Conservation (phyloP, 2,329 filamentous ascomycete genomes). For the Beauveria brongniartii region DNA sequence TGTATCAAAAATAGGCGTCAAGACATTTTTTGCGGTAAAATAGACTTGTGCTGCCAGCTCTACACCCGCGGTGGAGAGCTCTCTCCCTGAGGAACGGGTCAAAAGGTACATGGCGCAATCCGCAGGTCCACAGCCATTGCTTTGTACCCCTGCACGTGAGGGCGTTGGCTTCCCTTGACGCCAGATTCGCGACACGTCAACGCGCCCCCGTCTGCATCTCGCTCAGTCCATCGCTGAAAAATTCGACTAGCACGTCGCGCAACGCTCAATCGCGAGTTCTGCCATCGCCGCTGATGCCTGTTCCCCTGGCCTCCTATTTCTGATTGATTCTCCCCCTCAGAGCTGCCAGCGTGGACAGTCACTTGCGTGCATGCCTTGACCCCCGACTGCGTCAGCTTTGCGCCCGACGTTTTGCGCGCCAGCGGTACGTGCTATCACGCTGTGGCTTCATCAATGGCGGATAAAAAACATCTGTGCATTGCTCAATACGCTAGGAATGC, state of each 20-base stretch:
- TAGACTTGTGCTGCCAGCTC: not conserved
- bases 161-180: slow-evolving; percentile 7
- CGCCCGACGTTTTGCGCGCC: not conserved
- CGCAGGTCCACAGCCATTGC: not conserved
- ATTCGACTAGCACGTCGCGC: not conserved
- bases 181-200: slow-evolving; percentile 11
- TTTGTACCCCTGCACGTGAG: slow-evolving; percentile 9
- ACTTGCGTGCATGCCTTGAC: not conserved
- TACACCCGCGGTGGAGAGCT: slow-evolving; percentile 5
- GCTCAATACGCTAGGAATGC: not conserved
- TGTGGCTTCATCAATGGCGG: not conserved
- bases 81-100: not conserved
- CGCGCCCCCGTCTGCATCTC: slow-evolving; percentile 7
- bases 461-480: not conserved
- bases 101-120: not conserved
- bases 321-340: not conserved
- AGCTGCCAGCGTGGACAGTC: not conserved
- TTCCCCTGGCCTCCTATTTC: not conserved
- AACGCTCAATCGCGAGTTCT: not conserved
- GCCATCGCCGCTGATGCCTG: slow-evolving; percentile 2
- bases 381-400: slow-evolving; percentile 1
- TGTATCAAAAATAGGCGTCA: not conserved
- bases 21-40: not conserved
- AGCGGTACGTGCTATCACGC: not conserved
- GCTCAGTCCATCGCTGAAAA: not conserved